Base-by-base conservation (phyloP, 1,139 yeast genomes). In the Candida labiduridarum region DNA sequence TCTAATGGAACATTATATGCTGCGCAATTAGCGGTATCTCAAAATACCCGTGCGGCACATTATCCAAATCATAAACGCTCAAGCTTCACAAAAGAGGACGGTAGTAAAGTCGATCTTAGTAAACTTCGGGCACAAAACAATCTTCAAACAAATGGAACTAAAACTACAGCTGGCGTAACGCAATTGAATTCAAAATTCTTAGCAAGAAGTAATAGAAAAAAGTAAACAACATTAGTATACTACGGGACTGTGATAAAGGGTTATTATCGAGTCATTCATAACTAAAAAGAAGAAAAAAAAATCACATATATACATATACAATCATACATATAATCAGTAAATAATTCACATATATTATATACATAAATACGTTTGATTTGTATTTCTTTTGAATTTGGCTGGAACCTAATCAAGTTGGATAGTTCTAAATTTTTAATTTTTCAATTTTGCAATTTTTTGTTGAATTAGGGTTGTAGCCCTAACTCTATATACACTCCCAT, bases 1-100 rank as follows among this genome's bases (percentile, higher is more conserved):
- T 59, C 56, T 27, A 60, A 61, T 45, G 76, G 67, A 3, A 69
- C 64, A 53, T 59, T 76, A 25, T 74, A 72, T 50, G 81, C 80
- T 12, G 80, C 80, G 1, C 74, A 74, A 54, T 63, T 74, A 50
- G 82, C 81, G 0, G 81, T 79, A 3, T 70, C 79, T 6, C 65
- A 71, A 46, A 65, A 64, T 48, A 59, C 69, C 9, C 63, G 60
- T 29, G 45, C 52, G 16, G 50, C 63, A 29, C 46, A 50, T n/a
- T 61, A 67, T 4, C 52, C 64, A n/a, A 59, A 62, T 46, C 63
- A 62, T 51, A 59, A 75, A 53, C 64, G 74, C 45, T 69, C 77
- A 14, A 74, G 78, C 52, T 71, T 74, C 54, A 63, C 74, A 31
- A 72, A 69, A 59, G 76, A 68, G 27, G 67, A 60, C 30, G 63